A percentile compares a stretch with the other conserved stretches of the same genome.
These are phyloP conservation scores for Chlorella sp. DNA, from an alignment of 139 green algal species.

Conservation along the genomic window DNA sequence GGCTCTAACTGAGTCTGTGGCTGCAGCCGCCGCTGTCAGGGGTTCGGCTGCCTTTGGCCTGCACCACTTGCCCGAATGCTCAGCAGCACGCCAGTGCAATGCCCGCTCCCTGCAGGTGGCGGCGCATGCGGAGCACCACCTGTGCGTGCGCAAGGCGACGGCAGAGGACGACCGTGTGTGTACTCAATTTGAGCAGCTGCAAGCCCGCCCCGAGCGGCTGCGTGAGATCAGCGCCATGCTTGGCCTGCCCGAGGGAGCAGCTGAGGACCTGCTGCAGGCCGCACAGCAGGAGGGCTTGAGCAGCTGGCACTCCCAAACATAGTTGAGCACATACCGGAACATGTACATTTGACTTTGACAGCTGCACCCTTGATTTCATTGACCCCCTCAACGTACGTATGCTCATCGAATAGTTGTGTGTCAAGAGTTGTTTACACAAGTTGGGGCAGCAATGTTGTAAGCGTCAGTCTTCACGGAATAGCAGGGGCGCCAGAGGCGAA, in stretches of 20 bases:
- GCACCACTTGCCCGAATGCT: neutral
- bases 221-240: conserved; percentile 81
- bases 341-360: neutral
- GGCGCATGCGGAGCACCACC: conserved; percentile 72
- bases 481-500: too few species aligned
- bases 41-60: neutral
- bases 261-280: conserved; percentile 29
- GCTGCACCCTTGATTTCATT: too few species aligned
- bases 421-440: too few species aligned
- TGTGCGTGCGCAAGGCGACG: conserved; percentile 68
- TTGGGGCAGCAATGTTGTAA: too few species aligned
- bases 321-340: too few species aligned
- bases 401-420: too few species aligned
- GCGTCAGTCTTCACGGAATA: too few species aligned
- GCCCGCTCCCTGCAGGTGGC: conserved; percentile 67
- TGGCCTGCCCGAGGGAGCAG: conserved; percentile 48
- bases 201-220: conserved; percentile 37
- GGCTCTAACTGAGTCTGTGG: neutral
- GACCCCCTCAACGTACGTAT: too few species aligned
- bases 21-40: too few species aligned
- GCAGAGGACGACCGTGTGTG: conserved; percentile 40
- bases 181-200: conserved; percentile 61
- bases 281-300: neutral
- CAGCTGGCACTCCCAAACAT: too few species aligned
- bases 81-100: neutral